Evolutionary conservation across 345 rosid species (phyloP).

Genomic region (Pelargonium nanum): DNA sequence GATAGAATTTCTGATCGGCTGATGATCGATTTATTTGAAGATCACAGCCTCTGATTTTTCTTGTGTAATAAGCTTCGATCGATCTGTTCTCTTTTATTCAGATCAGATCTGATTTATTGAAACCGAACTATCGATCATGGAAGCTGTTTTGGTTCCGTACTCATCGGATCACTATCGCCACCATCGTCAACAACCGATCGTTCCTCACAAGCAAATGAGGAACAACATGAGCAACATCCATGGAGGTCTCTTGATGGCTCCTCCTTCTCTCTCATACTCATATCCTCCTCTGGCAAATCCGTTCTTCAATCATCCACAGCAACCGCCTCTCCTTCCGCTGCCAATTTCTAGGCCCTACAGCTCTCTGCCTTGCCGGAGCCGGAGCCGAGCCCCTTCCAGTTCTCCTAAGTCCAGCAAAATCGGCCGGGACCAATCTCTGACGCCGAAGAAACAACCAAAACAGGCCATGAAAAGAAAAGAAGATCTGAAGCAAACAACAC

Average conservation of each 20-base stretch:
- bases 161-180: no score
- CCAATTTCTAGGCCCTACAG: conserved; percentile 26
- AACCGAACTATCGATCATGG: background rate
- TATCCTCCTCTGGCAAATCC: conserved; percentile 17
- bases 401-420: no score
- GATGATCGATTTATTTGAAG: background rate
- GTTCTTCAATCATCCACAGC: conserved; percentile 8
- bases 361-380: conserved; percentile 11
- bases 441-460: background rate
- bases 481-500: background rate
- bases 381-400: background rate
- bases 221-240: conserved; percentile 12
- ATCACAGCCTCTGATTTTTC: background rate
- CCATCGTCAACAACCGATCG: background rate
- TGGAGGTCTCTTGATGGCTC: conserved; percentile 24
- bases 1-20: background rate
- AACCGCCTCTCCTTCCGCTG: conserved; percentile 66
- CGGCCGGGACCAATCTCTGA: no score
- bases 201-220: background rate
- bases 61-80: no score
- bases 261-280: conserved; percentile 22
- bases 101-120: background rate
- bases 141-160: background rate
- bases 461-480: background rate
- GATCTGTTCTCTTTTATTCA: background rate